Percentiles rank a stretch among this genome's conserved stretches.
These are phyloP conservation scores for Geotrichum candidum DNA, from an alignment of 1,139 yeast species.

Conservation along the genomic window DNA sequence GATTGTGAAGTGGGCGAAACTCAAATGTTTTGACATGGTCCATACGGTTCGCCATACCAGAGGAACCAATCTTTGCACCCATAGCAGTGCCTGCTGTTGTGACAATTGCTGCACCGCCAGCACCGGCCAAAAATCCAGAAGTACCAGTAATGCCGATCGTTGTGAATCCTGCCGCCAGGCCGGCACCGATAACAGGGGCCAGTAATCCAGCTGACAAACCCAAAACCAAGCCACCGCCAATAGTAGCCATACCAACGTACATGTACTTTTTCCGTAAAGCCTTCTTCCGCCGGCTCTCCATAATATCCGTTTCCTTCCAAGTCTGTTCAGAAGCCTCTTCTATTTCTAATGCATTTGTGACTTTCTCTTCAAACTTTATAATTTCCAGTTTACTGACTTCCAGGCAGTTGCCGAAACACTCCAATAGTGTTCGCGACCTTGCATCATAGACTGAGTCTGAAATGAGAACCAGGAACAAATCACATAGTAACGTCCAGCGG, in stretches of 20 bases:
- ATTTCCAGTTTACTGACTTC: constrained; percentile 60
- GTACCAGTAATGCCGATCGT: constrained; percentile 94
- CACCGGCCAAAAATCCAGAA: constrained; percentile 85
- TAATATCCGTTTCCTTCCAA: constrained; percentile 67
- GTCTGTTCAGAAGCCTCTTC: constrained; percentile 69
- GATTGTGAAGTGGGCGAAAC: constrained; percentile 85
- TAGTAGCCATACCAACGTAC: constrained; percentile 89
- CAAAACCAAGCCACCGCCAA: constrained; percentile 93
- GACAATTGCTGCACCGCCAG: constrained; percentile 93
- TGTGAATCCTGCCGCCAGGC: constrained; percentile 93
- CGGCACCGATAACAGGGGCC: constrained; percentile 98
- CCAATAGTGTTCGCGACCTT: constrained; percentile 70
- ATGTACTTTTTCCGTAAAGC: constrained; percentile 65
- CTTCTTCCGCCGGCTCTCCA: constrained; percentile 61
- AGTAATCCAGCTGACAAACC: constrained; percentile 92
- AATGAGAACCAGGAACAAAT: constrained; percentile 68
- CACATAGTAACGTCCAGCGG: constrained; percentile 91
- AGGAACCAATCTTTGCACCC: constrained; percentile 83
- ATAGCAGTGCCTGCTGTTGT: constrained; percentile 87
- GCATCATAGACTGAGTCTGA: constrained; percentile 88
- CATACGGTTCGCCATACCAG: constrained; percentile 79
- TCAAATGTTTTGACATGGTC: constrained; percentile 94
- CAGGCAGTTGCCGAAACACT: constrained; percentile 58
- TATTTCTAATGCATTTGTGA: constrained; percentile 83
- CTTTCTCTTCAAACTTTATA: constrained; percentile 81